Evolutionary conservation across 2,329 filamentous ascomycete genomes (phyloP), one percentile per base, ranked within the genome.

Genomic region (Tolypocladium inflatum): DNA sequence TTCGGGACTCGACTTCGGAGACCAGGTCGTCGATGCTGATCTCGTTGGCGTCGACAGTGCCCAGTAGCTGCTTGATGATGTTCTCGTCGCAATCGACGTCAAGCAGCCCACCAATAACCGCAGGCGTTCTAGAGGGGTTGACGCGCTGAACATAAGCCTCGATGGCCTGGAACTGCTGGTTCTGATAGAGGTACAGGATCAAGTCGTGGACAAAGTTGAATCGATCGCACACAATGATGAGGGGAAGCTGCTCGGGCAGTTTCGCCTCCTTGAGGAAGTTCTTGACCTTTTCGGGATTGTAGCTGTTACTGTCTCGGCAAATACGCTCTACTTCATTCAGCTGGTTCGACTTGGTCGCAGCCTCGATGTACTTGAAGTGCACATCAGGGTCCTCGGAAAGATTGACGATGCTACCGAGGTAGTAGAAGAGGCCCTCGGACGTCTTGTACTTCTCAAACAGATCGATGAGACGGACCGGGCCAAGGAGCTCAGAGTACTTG

Each of bases 341-440:
- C 74, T 99, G 93, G 37, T 88, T 86, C 84, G 96, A 95, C 70
- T 87, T 89, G 30, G 92, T 96, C 38, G 95, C 94, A 58, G 94
- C 91, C 76, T 99, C 93, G 60, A 99, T 96, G 75, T 99, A 99
- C 81, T 99, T 99, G 86, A 97, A 99, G 71, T 94, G 89, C 37
- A 99, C 94, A 70, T 99, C 94, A 26, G 89, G 82, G 67, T 97
- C 94, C 73, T 97, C 91, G 59, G 90, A 96, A 54, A 99, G 80
- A 72, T 99, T 99, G 74, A 99, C 93, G 65, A 99, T 95, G 71
- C 92, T 96, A 61, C 94, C 94, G 19, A 99, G 85, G 76, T 97
- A 99, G 79, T 96, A 97, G 83, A 94, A 99, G 5, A 99, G 85
- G 71, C 94, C 94, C 74, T 99, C 94, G 4, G 91, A 87, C 41